Conservation (phyloP, 2,329 filamentous ascomycete genomes). For the Colletotrichum sidae region DNA sequence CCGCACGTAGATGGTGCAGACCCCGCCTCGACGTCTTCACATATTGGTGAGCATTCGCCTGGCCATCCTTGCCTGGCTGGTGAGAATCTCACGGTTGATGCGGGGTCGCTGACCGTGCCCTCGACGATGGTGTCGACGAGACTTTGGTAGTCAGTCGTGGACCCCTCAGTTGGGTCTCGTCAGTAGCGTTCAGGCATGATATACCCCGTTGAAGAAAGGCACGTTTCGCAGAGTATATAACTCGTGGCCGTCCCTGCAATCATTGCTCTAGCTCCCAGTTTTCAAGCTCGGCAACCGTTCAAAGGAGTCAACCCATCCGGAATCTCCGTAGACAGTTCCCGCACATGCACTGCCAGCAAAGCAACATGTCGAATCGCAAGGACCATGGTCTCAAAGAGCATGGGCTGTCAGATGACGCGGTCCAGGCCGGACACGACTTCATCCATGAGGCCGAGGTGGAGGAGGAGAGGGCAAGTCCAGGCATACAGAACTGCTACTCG, state of each 20-base stretch:
- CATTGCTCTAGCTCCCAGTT: fast-evolving
- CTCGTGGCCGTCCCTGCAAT: too few relatives aligned
- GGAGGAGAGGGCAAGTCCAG: conserved; percentile 43
- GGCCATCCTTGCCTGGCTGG: conserved; percentile 16
- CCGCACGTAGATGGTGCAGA: not conserved
- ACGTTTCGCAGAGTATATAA: not conserved
- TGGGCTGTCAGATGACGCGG: conserved; percentile 38
- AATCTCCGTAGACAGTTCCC: not conserved
- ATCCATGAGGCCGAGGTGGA: conserved; percentile 49
- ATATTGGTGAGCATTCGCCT: not conserved
- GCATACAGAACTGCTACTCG: too few relatives aligned
- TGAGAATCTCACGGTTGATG: conserved; percentile 2
- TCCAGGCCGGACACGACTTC: conserved; percentile 47
- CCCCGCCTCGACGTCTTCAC: conserved; percentile 4
- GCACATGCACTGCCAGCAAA: not conserved
- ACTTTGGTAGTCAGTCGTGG: conserved; percentile 5
- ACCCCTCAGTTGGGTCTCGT: conserved; percentile 15
- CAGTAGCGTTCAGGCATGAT: conserved; percentile 11
- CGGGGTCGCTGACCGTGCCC: conserved; percentile 24
- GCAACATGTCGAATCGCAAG: conserved; percentile 20
- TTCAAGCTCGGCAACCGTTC: too few relatives aligned
- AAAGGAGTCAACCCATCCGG: not conserved
- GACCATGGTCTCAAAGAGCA: conserved; percentile 29
- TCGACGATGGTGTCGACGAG: conserved; percentile 20
- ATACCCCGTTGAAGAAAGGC: not conserved